Base-by-base conservation (phyloP, 2,329 filamentous ascomycete species). In the Curvularia sp. region DNA sequence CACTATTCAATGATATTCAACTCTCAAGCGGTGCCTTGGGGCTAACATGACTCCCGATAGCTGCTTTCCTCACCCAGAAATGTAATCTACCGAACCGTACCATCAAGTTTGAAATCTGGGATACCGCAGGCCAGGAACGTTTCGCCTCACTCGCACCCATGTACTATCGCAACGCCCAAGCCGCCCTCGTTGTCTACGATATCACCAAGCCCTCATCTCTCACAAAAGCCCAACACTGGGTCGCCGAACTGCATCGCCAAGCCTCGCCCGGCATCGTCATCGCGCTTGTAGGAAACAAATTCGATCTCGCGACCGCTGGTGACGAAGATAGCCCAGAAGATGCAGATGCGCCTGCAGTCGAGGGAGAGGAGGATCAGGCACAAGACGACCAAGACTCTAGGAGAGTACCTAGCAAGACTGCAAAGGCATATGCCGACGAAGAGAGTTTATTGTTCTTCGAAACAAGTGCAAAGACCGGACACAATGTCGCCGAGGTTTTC, bases 81-180 rank as follows among this genome's bases (percentile, higher is more conserved):
- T 97, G 94, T 83, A 95, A 92, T 74, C 90, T 98, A 41, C 94
- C 94, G 32, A 93, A 89, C 71, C 87, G 94, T 76, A 97, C 92
- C 57, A 82, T 83, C 74, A 83, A 79, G 65, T 83, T 83, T 66
- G 81, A 83, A 65, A 98, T 99, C 74, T 99, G 94, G 94, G 94
- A 99, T 82, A 98, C 94, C 15, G 94, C 95, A 42, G 94, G 94
- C 75, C 94, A 99, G 80, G 94, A 99, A 83, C 92, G 94, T 64
- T 99, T 98, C 76, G 94, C 94, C 70, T 96, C 91, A 50, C 87
- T 98, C 60, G 95, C 95, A 51, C 95, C 94, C 71, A 98, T 98
- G 95, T 99, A 99, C 86, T 98, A 98, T 84, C 93, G 94, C 80
- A 98, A 99, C 78, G 95, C 95, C 50, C 94, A 98, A 82, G 93